A percentile compares a stretch with the other conserved stretches of the same genome.
Conservation (phyloP, 495 filamentous ascomycete genomes). For the Podospora sp. region DNA sequence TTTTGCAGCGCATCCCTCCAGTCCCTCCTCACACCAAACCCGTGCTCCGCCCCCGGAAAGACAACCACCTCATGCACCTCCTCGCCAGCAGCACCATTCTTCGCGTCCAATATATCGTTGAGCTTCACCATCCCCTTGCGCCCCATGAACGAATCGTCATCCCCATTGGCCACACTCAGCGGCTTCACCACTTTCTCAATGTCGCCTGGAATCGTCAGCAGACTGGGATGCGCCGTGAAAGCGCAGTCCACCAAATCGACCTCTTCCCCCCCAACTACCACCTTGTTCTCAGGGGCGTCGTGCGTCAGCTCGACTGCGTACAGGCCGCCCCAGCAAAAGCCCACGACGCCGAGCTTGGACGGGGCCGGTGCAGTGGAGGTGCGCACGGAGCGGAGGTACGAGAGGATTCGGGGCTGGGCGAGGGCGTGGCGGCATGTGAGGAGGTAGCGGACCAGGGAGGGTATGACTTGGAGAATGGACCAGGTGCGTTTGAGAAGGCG, state of each 20-base stretch:
- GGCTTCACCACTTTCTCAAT: constrained; percentile 56
- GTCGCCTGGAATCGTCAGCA: constrained; percentile 56
- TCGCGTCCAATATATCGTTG: constrained; percentile 46
- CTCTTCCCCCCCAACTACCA: neutral
- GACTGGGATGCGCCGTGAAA: constrained; percentile 59
- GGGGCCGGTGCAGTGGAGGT: constrained; percentile 20
- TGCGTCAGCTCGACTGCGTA: constrained; percentile 50
- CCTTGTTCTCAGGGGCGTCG: constrained; percentile 26
- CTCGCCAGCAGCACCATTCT: constrained; percentile 28
- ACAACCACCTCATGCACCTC: constrained; percentile 51
- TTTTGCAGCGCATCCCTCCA: constrained; percentile 44
- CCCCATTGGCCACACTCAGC: constrained; percentile 57
- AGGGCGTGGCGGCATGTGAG: constrained; percentile 38
- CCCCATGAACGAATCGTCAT: constrained; percentile 51
- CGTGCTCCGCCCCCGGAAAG: constrained; percentile 61
- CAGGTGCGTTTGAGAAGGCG: neutral
- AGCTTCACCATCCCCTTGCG: constrained; percentile 43
- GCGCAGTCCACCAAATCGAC: constrained; percentile 50
- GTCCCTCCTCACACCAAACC: constrained; percentile 61
- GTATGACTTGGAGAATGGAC: constrained; percentile 3
- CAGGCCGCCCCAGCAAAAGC: constrained; percentile 66
- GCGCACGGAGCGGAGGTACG: constrained; percentile 53
- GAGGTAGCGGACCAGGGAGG: constrained; percentile 30
- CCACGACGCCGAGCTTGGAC: constrained; percentile 48
- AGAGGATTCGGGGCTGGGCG: constrained; percentile 46